Base-by-base conservation (phyloP, 768 basidiomycete species). In the Mrakia gelida region DNA sequence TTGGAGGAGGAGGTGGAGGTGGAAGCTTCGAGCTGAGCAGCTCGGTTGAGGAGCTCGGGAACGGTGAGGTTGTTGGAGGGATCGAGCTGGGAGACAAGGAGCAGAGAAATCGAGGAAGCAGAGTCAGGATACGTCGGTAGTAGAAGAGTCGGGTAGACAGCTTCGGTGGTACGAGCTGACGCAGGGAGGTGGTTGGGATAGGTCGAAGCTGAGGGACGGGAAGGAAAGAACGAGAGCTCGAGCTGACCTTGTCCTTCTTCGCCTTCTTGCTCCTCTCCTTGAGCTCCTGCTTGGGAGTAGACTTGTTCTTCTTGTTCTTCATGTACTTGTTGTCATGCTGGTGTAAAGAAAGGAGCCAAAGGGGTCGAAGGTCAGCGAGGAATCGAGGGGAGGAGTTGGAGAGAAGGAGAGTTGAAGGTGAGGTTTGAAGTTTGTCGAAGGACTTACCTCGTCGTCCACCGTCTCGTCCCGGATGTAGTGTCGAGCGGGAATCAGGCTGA, bases 201-300 rank as follows among this genome's bases (percentile, higher is more conserved):
- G 11, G 49, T 16, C 18, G 49, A 21, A 52, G 49, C 21, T 52
- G 15, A 61, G 45, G 61, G 18, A 43, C 32, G 49, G 41, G 30
- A 38, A 18, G 34, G 26, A 26, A 38, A 38, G 67, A 43, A 30
- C 15, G 18, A 38, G 65, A 43, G 38, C 34, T 72, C 38, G 75
- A 68, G 28, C 61, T 72, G 45, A 72, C 95, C 88, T 95, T 95
- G 75, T 92, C 92, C 62, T 90, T 88, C 83, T 91, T 93, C 0
- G 93, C 93, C 81, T 93, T 94, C 85, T 92, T 93, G 16, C 92
- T 90, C 1, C 91, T 92, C 84, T 95, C 93, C 83, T 96, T 94
- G 52, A 93, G 87, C 62, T 90, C 91, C 82, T 95, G 94, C 82
- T 93, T 94, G 3, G 91, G 89, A 28, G 72, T 68, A 32, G 91